Evolutionary conservation across 78 protist genomes (phyloP).

Genomic region (Salpingoeca rosetta): DNA sequence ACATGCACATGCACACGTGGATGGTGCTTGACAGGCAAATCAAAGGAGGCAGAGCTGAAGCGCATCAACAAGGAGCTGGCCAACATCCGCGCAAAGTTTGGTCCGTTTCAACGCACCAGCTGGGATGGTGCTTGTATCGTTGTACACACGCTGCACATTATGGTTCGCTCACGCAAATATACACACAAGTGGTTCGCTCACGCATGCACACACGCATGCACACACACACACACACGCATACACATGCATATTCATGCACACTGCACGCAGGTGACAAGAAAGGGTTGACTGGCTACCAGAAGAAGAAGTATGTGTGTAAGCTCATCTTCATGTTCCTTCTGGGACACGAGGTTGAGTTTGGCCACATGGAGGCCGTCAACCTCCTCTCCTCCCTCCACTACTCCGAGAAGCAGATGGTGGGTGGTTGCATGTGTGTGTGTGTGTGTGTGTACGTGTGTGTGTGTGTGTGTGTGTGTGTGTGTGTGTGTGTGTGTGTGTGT

Average conservation of each 20-base stretch:
- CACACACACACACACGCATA: no score
- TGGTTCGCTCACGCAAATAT: no score
- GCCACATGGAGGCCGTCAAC: constrained; percentile 94
- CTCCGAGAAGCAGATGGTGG: constrained; percentile 86
- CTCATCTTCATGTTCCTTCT: constrained; percentile 90
- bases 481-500: background rate
- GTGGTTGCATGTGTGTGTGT: background rate
- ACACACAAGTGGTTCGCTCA: no score
- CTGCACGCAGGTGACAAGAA: constrained; percentile 24
- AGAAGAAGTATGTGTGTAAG: constrained; percentile 92
- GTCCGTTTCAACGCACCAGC: no score
- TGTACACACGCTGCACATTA: background rate
- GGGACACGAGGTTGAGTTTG: constrained; percentile 96
- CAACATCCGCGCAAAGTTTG: constrained; percentile 62
- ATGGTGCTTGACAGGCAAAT: background rate
- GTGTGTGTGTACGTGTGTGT: no score
- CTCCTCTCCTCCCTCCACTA: constrained; percentile 68
- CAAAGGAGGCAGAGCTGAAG: constrained; percentile 62
- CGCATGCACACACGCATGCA: no score
- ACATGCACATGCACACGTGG: background rate
- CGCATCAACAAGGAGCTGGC: constrained; percentile 75
- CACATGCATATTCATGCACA: no score
- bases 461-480: no score
- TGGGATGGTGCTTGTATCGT: no score
- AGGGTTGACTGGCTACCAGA: constrained; percentile 59